Conservation (phyloP, 1,139 yeast genomes). For the Lodderomyces jiufengensis region DNA sequence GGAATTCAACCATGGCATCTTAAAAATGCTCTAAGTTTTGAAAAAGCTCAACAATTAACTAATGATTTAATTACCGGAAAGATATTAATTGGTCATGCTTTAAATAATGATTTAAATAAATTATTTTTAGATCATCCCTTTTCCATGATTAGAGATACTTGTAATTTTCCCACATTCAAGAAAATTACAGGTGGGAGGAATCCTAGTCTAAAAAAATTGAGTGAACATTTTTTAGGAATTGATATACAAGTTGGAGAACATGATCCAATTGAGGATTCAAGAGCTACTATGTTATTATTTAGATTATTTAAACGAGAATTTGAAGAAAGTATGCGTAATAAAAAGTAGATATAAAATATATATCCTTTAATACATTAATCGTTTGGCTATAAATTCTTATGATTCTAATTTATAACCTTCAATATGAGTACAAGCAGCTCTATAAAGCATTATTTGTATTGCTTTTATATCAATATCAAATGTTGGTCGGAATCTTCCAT, state of each 20-base stretch:
- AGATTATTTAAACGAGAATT: conserved; percentile 59
- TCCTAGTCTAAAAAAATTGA: conserved; percentile 68
- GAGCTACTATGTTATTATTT: conserved; percentile 78
- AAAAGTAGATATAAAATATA: neutral
- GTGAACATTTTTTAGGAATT: conserved; percentile 51
- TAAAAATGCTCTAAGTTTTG: conserved; percentile 61
- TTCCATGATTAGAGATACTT: conserved; percentile 67
- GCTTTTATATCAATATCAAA: conserved; percentile 20
- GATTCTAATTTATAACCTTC: conserved; percentile 39
- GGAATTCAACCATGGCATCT: conserved; percentile 74
- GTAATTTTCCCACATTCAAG: conserved; percentile 57
- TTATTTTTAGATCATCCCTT: conserved; percentile 68
- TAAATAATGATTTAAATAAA: conserved; percentile 71
- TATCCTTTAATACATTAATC: neutral
- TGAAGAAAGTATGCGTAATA: conserved; percentile 31
- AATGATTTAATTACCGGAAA: conserved; percentile 47
- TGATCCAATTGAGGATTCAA: conserved; percentile 88
- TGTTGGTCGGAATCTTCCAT: conserved; percentile 13
- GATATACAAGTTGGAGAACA: conserved; percentile 77
- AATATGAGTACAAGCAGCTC: conserved; percentile 37
- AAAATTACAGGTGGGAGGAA: conserved; percentile 59
- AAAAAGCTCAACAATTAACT: conserved; percentile 61
- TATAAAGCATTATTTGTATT: conserved; percentile 36
- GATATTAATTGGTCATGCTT: conserved; percentile 80
- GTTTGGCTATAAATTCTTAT: conserved; percentile 12